A percentile compares a stretch with the other conserved stretches of the same genome.
Evolutionary conservation across 139 green algal genomes (phyloP).

Genomic region (Tetradesmus obliquus): DNA sequence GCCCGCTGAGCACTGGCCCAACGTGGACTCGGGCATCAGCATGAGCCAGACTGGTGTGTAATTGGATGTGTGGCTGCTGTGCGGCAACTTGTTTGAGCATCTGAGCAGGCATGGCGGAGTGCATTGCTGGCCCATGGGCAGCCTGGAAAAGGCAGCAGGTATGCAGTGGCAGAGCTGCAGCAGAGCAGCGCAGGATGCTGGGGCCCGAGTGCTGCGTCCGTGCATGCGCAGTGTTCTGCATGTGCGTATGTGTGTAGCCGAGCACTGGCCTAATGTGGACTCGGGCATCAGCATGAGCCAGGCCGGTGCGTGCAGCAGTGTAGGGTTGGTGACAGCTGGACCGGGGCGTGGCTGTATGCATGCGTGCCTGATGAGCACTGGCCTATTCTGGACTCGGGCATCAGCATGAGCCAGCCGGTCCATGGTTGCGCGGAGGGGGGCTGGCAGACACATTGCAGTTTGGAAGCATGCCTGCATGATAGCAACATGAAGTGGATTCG

Average conservation of each 20-base stretch:
- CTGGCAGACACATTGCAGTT: too few relatives aligned
- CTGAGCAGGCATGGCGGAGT: too few relatives aligned
- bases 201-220: neutral
- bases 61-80: neutral
- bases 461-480: neutral
- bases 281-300: conserved; percentile 36
- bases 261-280: conserved; percentile 71
- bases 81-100: too few relatives aligned
- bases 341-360: too few relatives aligned
- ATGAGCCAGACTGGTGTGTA: conserved; percentile 33
- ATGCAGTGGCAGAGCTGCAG: neutral
- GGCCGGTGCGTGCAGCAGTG: conserved; percentile 6
- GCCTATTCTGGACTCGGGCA: conserved; percentile 51
- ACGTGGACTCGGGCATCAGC: conserved; percentile 42
- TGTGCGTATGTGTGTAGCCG: conserved; percentile 53
- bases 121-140: too few relatives aligned
- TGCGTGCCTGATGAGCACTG: conserved; percentile 61
- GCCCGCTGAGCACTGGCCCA: conserved; percentile 78
- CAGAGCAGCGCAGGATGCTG: neutral
- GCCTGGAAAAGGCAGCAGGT: too few relatives aligned
- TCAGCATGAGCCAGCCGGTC: conserved; percentile 17
- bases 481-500: conserved; percentile 47
- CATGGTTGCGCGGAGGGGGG: too few relatives aligned
- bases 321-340: neutral
- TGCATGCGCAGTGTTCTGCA: neutral